phyloP scores from a whole-genome alignment of 2,329 filamentous ascomycete genomes.

The Pseudocercospora pini-densiflorae region DNA sequence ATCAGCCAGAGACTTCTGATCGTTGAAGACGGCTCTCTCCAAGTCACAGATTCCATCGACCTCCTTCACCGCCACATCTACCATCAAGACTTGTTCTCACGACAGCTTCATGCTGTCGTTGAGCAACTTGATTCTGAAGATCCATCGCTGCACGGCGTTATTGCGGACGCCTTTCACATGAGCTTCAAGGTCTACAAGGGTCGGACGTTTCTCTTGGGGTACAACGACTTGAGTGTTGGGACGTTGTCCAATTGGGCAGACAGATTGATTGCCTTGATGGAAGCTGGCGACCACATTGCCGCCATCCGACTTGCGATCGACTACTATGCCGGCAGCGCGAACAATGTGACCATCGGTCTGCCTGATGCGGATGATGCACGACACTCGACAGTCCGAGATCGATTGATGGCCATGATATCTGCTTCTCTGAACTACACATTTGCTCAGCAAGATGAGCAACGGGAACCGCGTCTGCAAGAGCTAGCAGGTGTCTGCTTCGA shows the following conservation, averaged over 20 bases:
- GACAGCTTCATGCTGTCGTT: conserved; percentile 80
- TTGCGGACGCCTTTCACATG: conserved; percentile 98
- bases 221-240: conserved; percentile 89
- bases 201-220: conserved; percentile 87
- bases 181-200: conserved; percentile 97
- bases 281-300: conserved; percentile 92
- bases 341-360: conserved; percentile 91
- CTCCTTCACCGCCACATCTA: conserved; percentile 90
- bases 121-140: conserved; percentile 89
- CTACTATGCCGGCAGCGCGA: conserved; percentile 89
- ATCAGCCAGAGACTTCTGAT: conserved; percentile 93
- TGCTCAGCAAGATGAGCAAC: conserved; percentile 59
- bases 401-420: conserved; percentile 88
- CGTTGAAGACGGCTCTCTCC: conserved; percentile 84
- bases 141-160: conserved; percentile 87
- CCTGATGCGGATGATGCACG: conserved; percentile 79
- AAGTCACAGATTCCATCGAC: conserved; percentile 94
- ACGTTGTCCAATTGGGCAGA: conserved; percentile 97
- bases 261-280: conserved; percentile 89
- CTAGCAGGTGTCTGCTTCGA: conserved; percentile 82
- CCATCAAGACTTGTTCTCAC: conserved; percentile 87
- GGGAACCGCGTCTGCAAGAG: conserved; percentile 69
- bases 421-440: conserved; percentile 92
- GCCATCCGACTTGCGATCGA: conserved; percentile 89
- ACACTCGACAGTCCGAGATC: conserved; percentile 83